Evolutionary conservation across 345 rosid genomes (phyloP).

Genomic region (Salix exigua): DNA sequence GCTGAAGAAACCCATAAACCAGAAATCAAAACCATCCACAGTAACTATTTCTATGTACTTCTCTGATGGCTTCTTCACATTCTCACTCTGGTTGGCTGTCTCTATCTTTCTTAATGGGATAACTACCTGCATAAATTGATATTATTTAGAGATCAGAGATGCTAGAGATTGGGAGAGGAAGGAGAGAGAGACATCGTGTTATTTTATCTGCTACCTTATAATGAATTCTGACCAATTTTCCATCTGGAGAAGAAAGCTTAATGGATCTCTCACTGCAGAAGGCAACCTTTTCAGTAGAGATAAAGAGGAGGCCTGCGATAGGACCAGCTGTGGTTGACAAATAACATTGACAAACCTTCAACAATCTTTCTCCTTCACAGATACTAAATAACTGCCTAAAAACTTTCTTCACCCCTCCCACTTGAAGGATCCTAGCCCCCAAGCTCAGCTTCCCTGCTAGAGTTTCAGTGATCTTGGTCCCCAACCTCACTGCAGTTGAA

Average conservation of each 20-base stretch:
- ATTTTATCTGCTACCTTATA: constrained; percentile 28
- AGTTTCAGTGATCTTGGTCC: constrained; percentile 37
- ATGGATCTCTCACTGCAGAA: constrained; percentile 52
- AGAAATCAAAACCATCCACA: constrained; percentile 69
- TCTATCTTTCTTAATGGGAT: constrained; percentile 59
- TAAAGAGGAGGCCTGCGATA: constrained; percentile 47
- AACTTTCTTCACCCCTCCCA: constrained; percentile 42
- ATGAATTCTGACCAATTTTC: constrained; percentile 31
- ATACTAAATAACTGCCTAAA: constrained; percentile 39
- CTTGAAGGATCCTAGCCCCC: constrained; percentile 41
- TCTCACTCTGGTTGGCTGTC: constrained; percentile 46
- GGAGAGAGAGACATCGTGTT: no score
- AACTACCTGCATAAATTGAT: constrained; percentile 32
- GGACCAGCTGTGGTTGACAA: constrained; percentile 49
- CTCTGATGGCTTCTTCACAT: constrained; percentile 59
- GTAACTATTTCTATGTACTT: constrained; percentile 70
- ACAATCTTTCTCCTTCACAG: constrained; percentile 37
- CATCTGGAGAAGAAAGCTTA: constrained; percentile 30
- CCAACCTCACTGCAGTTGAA: constrained; percentile 36
- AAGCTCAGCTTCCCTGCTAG: constrained; percentile 46
- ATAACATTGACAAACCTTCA: constrained; percentile 47
- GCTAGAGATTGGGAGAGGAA: background rate
- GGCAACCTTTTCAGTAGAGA: constrained; percentile 38
- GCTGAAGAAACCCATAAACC: constrained; percentile 87
- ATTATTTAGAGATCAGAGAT: background rate